Evolutionary conservation across 2,329 filamentous ascomycete species (phyloP).

Genomic region (Colletotrichum chlorophyti): DNA sequence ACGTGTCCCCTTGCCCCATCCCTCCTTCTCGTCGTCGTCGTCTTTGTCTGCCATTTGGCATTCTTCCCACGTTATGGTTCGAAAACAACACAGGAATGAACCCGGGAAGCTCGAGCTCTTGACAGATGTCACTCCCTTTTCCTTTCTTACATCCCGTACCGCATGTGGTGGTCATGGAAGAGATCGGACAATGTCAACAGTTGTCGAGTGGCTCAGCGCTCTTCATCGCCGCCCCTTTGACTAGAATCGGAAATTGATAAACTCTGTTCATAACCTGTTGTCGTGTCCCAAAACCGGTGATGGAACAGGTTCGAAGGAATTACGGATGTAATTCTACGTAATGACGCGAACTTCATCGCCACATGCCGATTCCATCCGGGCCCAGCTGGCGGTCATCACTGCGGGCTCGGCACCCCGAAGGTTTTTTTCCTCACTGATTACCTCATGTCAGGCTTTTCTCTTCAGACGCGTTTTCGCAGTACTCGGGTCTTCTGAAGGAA

Average conservation of each 20-base stretch:
- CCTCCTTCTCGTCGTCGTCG: no score
- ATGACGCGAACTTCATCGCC: conserved; percentile 24
- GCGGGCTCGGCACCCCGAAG: no score
- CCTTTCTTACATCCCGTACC: no score
- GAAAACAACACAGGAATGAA: conserved; percentile 1
- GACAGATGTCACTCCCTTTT: conserved; percentile 1
- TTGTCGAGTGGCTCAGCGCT: conserved; percentile 4
- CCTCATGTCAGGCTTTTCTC: conserved; percentile 8
- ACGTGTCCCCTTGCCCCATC: background rate
- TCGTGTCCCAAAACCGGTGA: conserved; percentile 2
- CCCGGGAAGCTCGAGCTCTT: conserved; percentile 4
- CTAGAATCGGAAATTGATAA: conserved; percentile 23
- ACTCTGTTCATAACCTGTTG: background rate
- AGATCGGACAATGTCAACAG: background rate
- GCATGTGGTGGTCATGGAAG: conserved; percentile 5
- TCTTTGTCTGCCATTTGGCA: background rate
- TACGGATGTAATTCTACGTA: conserved; percentile 21
- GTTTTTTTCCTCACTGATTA: background rate
- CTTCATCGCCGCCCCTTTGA: background rate
- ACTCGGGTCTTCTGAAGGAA: conserved; percentile 5
- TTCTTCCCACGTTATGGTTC: conserved; percentile 20
- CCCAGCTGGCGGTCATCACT: conserved; percentile 4
- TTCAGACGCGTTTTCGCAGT: background rate
- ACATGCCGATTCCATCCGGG: conserved; percentile 21
- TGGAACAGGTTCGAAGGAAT: background rate